Evolutionary conservation across 2,329 filamentous ascomycete species (phyloP), one percentile per base, ranked within the genome.

Genomic region (Bipolaris sorokiniana): DNA sequence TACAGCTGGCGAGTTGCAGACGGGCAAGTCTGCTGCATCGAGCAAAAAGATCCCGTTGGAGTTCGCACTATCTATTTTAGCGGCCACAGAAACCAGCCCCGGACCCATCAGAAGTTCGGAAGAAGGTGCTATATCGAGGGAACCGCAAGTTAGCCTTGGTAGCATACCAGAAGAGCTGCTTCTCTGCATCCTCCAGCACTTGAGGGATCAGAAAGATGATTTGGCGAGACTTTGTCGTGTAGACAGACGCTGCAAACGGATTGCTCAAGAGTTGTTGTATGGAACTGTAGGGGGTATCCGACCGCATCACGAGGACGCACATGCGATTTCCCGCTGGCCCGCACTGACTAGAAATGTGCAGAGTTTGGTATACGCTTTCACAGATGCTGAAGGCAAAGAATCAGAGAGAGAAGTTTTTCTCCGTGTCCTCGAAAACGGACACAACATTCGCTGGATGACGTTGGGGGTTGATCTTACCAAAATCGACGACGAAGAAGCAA

Each of bases 141-240:
- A 51, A 2, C n/a, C 22, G 48, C 38, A 53, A 49, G 58, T 56
- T 1, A 36, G 52, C 40, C 52, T 61, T n/a, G 28, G 26, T 15
- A 23, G 45, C 0, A 20, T 61, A 10, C 56, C 59, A 7, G 59
- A 61, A 23, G 59, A 61, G 9, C 42, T 61, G 7, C 33, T 61
- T 1, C n/a, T 56, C 9, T 22, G 49, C 15, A 48, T 56, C 11
- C 5, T 51, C 16, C 10, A 31, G 9, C 13, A 42, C 20, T 20
- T 59, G 1, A 4, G 36, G 3, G 9, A 23, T 2, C 6, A 23
- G 10, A n/a, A 11, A 1, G 23, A 9, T 13, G 31, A 36, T 28
- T 42, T 61, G 5, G 52, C 52, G 3, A 42, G 18, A 15, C 37
- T 63, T 6, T 48, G 55, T 20, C 48, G 22, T 2, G 52, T 48